Evolutionary conservation across 306 rosid species (phyloP).

Genomic region (Medicago ruthenica): DNA sequence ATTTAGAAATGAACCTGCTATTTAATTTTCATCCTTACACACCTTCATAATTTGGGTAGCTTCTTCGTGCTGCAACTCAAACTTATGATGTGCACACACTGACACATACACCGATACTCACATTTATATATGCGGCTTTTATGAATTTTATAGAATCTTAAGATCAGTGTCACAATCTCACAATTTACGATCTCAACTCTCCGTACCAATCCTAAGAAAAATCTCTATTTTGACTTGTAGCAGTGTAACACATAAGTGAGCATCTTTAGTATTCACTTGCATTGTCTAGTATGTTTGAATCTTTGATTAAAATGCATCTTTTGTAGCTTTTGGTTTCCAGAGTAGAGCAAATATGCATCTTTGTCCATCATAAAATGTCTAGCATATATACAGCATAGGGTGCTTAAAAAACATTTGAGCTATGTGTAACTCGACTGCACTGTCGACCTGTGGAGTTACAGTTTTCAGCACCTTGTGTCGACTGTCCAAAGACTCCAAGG

Average conservation of each 20-base stretch:
- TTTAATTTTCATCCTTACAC: slow-evolving; percentile 13
- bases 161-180: background rate
- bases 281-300: background rate
- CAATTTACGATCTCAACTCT: background rate
- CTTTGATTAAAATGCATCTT: background rate
- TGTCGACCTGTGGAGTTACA: background rate
- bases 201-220: background rate
- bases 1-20: background rate
- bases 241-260: background rate
- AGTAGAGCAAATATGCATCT: background rate
- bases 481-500: background rate
- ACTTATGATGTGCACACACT: background rate
- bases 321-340: background rate
- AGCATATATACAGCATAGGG: background rate
- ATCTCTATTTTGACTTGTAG: background rate
- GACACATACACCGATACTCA: background rate
- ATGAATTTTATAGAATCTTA: background rate
- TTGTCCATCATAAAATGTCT: background rate
- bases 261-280: background rate
- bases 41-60: slow-evolving; percentile 1
- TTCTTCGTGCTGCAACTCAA: background rate
- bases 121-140: background rate
- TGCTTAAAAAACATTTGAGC: background rate
- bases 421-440: background rate
- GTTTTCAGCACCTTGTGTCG: background rate